Conservation (phyloP, 805 yeast genomes). For the Saturnispora serradocipensis region DNA sequence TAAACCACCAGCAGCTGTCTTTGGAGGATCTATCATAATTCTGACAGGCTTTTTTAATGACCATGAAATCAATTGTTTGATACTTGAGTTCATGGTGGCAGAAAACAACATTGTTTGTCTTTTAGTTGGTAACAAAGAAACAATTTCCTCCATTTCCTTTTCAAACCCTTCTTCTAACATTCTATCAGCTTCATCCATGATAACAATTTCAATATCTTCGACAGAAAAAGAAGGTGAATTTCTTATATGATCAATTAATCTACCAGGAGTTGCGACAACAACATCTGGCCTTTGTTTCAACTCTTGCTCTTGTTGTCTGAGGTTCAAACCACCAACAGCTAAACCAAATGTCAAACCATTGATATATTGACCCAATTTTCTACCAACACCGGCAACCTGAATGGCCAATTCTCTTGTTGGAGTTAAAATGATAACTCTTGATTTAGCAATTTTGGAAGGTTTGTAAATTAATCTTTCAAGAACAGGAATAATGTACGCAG, state of each 20-base stretch:
- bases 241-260: conserved; percentile 93
- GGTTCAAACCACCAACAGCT: conserved; percentile 96
- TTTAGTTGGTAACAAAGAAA: conserved; percentile 77
- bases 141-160: conserved; percentile 83
- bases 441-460: conserved; percentile 76
- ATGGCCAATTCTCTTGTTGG: conserved; percentile 98
- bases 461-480: conserved; percentile 86
- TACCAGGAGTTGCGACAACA: conserved; percentile 97
- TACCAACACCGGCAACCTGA: conserved; percentile 92
- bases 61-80: conserved; percentile 78
- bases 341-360: conserved; percentile 76
- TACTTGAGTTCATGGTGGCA: conserved; percentile 95
- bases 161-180: conserved; percentile 99
- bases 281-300: conserved; percentile 88
- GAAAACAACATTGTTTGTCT: conserved; percentile 92
- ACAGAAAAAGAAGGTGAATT: conserved; percentile 90
- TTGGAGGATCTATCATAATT: conserved; percentile 94
- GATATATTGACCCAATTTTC: conserved; percentile 69
- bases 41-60: conserved; percentile 87
- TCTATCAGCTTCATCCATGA: conserved; percentile 97
- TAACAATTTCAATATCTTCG: conserved; percentile 84
- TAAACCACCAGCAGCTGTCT: conserved; percentile 84
- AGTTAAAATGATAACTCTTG: conserved; percentile 82
- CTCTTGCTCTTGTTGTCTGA: conserved; percentile 93
- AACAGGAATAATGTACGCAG: conserved; percentile 94